Percentiles rank a stretch among this genome's conserved stretches.
Conservation (phyloP, 169 alveolate species). For the Cardiosporidium cionae region DNA sequence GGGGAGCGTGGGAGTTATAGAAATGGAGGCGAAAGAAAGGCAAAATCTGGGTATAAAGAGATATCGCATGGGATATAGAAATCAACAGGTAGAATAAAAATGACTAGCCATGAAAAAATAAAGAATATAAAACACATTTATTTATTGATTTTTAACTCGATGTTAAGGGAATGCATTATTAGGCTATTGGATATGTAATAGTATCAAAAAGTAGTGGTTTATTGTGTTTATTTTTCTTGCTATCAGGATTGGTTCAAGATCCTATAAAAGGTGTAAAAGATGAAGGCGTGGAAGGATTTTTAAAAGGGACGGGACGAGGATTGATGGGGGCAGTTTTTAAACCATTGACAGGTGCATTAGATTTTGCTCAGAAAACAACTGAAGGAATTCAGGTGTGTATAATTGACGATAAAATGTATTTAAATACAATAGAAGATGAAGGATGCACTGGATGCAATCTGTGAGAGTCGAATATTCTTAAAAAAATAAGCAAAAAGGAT, state of each 20-base stretch:
- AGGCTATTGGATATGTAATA: too few species aligned
- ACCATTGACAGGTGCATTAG: slow-evolving; percentile 55
- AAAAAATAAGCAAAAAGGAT: background rate
- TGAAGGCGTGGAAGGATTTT: slow-evolving; percentile 41
- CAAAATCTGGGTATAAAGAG: too few species aligned
- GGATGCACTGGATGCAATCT: background rate
- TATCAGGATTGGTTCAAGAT: slow-evolving; percentile 35
- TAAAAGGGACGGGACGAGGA: slow-evolving; percentile 50
- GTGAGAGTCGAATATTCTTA: background rate
- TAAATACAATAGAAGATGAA: background rate
- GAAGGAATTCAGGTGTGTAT: slow-evolving; percentile 45
- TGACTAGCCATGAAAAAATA: too few species aligned
- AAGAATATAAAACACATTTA: too few species aligned
- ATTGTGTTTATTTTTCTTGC: too few species aligned
- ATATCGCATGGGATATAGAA: too few species aligned
- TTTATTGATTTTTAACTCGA: too few species aligned
- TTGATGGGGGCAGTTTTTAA: slow-evolving; percentile 50
- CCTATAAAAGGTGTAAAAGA: slow-evolving; percentile 35
- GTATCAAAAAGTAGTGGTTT: too few species aligned
- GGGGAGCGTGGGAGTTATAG: too few species aligned
- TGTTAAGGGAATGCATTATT: too few species aligned
- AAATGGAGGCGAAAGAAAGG: too few species aligned
- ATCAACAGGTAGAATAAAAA: too few species aligned
- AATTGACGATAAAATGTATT: background rate
- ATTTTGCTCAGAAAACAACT: slow-evolving; percentile 50